Percentiles rank a stretch among this genome's conserved stretches.
Evolutionary conservation across 2,329 filamentous ascomycete genomes (phyloP).

Genomic region (Penicillium sp.): DNA sequence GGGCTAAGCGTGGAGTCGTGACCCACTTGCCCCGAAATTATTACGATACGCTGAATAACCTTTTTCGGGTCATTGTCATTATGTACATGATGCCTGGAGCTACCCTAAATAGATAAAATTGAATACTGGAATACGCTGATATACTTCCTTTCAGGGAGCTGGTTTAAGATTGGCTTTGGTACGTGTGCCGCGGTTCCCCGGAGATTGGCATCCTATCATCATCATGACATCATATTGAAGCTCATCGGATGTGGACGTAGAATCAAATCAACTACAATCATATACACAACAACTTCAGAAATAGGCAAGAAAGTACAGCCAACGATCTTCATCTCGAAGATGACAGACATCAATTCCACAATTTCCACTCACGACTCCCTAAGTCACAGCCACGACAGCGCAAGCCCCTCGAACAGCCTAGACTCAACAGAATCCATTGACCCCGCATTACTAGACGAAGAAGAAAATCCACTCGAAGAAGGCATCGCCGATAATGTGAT

Average conservation of each 20-base stretch:
- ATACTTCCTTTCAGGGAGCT: too few species aligned
- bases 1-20: neutral
- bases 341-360: neutral
- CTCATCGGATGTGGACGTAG: too few species aligned
- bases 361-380: neutral
- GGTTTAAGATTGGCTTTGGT: neutral
- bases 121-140: too few species aligned
- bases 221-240: conserved; percentile 14
- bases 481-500: conserved; percentile 17
- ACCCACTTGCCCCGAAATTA: neutral
- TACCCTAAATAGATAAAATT: neutral
- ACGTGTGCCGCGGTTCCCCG: neutral
- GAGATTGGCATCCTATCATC: neutral
- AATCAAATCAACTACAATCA: neutral
- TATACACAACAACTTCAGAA: neutral
- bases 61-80: neutral
- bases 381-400: neutral
- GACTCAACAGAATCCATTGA: conserved; percentile 12
- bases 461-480: conserved; percentile 32
- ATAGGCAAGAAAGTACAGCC: neutral
- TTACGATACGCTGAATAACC: neutral
- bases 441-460: conserved; percentile 26
- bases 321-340: neutral
- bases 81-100: neutral
- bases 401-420: neutral